phyloP scores from a whole-genome alignment of 2,329 filamentous ascomycete genomes.

The Chaetomiaceae sp. region DNA sequence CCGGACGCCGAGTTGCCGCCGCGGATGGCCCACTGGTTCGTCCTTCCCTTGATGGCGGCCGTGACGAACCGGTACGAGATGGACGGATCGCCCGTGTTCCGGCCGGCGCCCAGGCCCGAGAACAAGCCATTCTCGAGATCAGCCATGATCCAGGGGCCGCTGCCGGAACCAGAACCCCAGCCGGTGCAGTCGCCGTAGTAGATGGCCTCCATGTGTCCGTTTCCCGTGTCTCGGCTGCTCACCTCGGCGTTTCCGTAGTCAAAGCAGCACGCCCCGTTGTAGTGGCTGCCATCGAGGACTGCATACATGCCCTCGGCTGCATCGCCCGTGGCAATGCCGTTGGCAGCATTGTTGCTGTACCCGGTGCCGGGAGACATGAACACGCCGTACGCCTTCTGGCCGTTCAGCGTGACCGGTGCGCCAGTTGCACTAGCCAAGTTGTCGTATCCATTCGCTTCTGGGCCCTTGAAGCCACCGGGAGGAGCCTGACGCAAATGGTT shows the following conservation, averaged over 20 bases:
- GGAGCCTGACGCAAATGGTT: conserved; percentile 62
- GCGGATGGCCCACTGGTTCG: conserved; percentile 55
- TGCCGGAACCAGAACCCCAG: conserved; percentile 55
- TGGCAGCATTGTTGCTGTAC: conserved; percentile 55
- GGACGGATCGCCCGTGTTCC: conserved; percentile 49
- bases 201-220: conserved; percentile 65
- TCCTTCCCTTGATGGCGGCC: conserved; percentile 50
- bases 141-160: conserved; percentile 63
- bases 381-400: conserved; percentile 59
- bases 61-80: conserved; percentile 54
- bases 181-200: conserved; percentile 54
- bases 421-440: conserved; percentile 54
- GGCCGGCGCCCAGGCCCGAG: conserved; percentile 42
- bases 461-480: conserved; percentile 47
- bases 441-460: conserved; percentile 53
- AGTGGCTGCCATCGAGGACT: conserved; percentile 55
- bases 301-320: conserved; percentile 56
- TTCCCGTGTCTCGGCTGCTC: conserved; percentile 49
- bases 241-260: conserved; percentile 55
- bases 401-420: conserved; percentile 57
- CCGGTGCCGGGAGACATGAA: conserved; percentile 58
- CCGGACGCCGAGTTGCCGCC: conserved; percentile 53
- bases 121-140: conserved; percentile 65
- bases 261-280: conserved; percentile 38
- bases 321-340: conserved; percentile 51